These are phyloP conservation scores for Mucor mucedo DNA, from an alignment of 371 early-diverging fungal genomes.

Conservation along the genomic window DNA sequence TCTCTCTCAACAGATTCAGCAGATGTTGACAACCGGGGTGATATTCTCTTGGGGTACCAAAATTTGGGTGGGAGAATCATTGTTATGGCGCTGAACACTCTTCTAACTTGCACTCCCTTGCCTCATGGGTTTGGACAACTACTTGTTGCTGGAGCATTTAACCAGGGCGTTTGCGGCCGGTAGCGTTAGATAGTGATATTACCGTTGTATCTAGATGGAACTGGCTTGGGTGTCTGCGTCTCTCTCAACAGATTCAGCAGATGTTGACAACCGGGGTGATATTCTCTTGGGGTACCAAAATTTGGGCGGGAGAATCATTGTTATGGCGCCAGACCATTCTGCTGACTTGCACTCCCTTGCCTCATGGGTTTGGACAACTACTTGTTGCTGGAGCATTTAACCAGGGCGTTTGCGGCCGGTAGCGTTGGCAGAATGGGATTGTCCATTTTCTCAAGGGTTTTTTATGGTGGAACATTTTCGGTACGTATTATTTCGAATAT, in stretches of 20 bases:
- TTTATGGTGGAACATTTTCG: background rate
- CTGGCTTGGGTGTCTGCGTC: constrained; percentile 5
- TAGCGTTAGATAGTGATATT: background rate
- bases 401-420: background rate
- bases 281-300: constrained; percentile 4
- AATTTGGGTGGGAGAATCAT: background rate
- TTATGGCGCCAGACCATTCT: constrained; percentile 9
- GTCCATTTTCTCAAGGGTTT: constrained; percentile 1
- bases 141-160: background rate
- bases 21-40: constrained; percentile 3
- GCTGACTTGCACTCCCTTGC: constrained; percentile 4
- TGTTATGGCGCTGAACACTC: constrained; percentile 4
- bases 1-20: constrained; percentile 12
- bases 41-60: constrained; percentile 5
- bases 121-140: constrained; percentile 10
- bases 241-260: constrained; percentile 13
- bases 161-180: background rate
- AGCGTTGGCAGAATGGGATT: background rate
- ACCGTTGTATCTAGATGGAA: background rate
- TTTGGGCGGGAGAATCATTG: background rate
- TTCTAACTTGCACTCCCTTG: constrained; percentile 1
- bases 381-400: background rate
- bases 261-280: constrained; percentile 1
- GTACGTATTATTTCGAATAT: background rate
- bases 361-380: constrained; percentile 8